Percentiles rank a stretch among this genome's conserved stretches.
Evolutionary conservation across 1,139 yeast genomes (phyloP).

Genomic region (Yamadazyma aaseri): DNA sequence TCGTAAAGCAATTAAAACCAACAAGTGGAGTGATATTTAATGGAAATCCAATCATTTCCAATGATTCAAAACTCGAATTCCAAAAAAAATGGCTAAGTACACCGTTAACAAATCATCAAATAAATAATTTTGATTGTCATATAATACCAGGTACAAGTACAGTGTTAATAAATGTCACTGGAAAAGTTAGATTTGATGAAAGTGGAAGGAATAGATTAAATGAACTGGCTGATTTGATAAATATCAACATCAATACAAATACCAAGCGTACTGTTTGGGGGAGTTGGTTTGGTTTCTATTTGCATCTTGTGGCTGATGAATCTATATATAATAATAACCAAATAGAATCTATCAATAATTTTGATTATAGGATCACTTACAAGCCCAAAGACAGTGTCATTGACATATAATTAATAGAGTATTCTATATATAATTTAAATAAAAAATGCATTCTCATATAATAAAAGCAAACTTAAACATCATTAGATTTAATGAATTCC

Average conservation of each 20-base stretch:
- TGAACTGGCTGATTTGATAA: slow-evolving; percentile 49
- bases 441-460: slow-evolving; percentile 1
- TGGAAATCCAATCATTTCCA: slow-evolving; percentile 57
- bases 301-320: slow-evolving; percentile 61
- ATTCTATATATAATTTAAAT: background rate
- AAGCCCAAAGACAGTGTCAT: slow-evolving; percentile 58
- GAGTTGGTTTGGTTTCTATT: slow-evolving; percentile 64
- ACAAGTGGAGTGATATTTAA: slow-evolving; percentile 56
- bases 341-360: slow-evolving; percentile 49
- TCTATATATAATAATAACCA: slow-evolving; percentile 41
- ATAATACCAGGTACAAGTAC: slow-evolving; percentile 68
- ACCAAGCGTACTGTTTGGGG: slow-evolving; percentile 52
- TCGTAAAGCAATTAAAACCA: slow-evolving; percentile 47
- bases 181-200: slow-evolving; percentile 74
- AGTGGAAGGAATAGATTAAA: slow-evolving; percentile 65
- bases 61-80: slow-evolving; percentile 54
- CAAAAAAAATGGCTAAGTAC: slow-evolving; percentile 64
- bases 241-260: slow-evolving; percentile 6
- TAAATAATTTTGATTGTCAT: slow-evolving; percentile 65
- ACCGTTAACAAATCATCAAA: slow-evolving; percentile 61
- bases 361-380: slow-evolving; percentile 66
- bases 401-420: slow-evolving; percentile 5
- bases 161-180: slow-evolving; percentile 52
- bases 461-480: slow-evolving; percentile 11
- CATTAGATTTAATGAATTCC: slow-evolving; percentile 22